Conservation (phyloP, 352 stramenopile genomes). For the Phytophthora kernoviae region DNA sequence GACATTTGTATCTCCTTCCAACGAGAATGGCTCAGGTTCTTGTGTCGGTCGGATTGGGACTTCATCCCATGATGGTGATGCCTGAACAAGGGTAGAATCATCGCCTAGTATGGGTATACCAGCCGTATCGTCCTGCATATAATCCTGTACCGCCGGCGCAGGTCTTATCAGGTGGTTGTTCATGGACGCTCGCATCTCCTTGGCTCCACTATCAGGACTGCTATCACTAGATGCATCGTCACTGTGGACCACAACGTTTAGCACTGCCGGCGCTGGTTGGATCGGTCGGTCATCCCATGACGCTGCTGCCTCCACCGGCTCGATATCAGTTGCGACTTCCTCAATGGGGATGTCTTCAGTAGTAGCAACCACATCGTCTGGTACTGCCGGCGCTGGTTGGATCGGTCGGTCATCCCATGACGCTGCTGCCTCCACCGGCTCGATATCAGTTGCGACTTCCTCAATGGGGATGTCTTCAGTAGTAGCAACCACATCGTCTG, state of each 20-base stretch:
- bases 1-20: neutral
- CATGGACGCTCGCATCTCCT: neutral
- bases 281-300: neutral
- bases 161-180: neutral
- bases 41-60: conserved; percentile 9
- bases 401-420: no score
- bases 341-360: no score
- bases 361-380: neutral
- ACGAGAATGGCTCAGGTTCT: neutral
- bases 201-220: neutral
- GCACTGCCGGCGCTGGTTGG: neutral
- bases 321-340: neutral
- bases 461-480: no score
- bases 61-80: conserved; percentile 11
- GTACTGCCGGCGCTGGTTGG: neutral
- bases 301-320: neutral
- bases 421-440: neutral
- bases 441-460: neutral
- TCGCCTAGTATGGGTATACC: conserved; percentile 1
- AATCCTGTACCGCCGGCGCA: neutral
- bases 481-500: no score
- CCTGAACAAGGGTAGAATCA: neutral
- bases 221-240: neutral
- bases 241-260: neutral
- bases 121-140: neutral